Conservation (phyloP, 345 rosid genomes). For the Barbarea vulgaris region DNA sequence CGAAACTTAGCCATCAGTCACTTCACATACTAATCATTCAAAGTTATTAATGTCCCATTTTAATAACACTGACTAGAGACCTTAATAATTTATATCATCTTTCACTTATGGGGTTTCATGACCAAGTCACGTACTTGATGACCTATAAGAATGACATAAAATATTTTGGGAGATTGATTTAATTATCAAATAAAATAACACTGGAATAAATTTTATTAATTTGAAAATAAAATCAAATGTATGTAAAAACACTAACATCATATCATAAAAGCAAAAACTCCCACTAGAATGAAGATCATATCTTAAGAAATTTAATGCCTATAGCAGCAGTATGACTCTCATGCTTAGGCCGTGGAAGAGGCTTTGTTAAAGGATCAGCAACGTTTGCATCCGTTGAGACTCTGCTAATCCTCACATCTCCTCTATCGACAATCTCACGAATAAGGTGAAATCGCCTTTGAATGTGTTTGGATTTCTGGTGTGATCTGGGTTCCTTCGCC, state of each 20-base stretch:
- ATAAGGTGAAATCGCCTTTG: neutral
- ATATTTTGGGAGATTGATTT: too few species aligned
- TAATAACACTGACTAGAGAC: too few species aligned
- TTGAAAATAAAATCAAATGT: neutral
- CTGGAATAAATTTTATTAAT: too few species aligned
- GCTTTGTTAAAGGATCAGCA: neutral
- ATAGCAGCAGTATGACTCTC: neutral
- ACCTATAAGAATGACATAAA: too few species aligned
- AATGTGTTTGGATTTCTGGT: slow-evolving; percentile 1
- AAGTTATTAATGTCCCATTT: too few species aligned
- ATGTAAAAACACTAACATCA: neutral
- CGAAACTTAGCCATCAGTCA: too few species aligned
- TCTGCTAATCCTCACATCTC: slow-evolving; percentile 11
- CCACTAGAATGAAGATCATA: neutral
- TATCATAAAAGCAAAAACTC: neutral
- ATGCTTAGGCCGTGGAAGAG: neutral
- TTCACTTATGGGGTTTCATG: too few species aligned
- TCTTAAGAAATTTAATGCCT: neutral
- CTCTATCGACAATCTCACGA: slow-evolving; percentile 1
- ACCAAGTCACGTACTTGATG: too few species aligned
- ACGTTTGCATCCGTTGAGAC: neutral
- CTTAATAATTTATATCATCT: too few species aligned
- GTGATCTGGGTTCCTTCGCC: neutral
- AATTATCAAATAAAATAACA: too few species aligned
- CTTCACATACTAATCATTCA: too few species aligned